These are phyloP conservation scores for Soucietia sequanensis DNA, from an alignment of 805 yeast genomes.

Conservation along the genomic window DNA sequence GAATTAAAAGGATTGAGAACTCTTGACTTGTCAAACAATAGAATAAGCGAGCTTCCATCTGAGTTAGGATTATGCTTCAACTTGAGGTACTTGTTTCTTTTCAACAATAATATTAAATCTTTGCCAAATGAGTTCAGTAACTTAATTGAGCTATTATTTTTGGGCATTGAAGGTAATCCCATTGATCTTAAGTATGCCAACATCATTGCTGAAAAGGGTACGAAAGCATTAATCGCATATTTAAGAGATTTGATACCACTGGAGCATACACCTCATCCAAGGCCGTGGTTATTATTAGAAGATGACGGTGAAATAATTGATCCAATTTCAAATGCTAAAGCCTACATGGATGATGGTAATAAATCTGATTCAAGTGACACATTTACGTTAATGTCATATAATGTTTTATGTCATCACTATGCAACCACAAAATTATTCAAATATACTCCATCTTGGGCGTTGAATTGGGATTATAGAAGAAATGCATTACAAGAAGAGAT, in stretches of 20 bases:
- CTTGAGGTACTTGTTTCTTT: constrained; percentile 77
- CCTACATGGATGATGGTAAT: constrained; percentile 27
- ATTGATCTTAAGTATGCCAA: constrained; percentile 63
- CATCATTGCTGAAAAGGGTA: constrained; percentile 76
- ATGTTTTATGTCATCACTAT: constrained; percentile 92
- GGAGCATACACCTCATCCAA: constrained; percentile 61
- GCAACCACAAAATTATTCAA: constrained; percentile 91
- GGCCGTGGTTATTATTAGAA: constrained; percentile 80
- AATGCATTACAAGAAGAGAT: constrained; percentile 75
- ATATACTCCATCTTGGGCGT: constrained; percentile 97
- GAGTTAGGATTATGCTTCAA: constrained; percentile 83
- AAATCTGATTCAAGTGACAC: constrained; percentile 30
- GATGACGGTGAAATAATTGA: constrained; percentile 67
- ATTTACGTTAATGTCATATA: constrained; percentile 83
- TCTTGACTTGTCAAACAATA: constrained; percentile 80
- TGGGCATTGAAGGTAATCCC: constrained; percentile 94
- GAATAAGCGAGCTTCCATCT: constrained; percentile 67
- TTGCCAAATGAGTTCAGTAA: constrained; percentile 87
- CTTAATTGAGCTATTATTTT: constrained; percentile 75
- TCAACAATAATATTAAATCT: constrained; percentile 76
- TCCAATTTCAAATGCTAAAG: constrained; percentile 28
- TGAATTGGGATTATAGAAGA: constrained; percentile 88
- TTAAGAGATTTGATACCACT: constrained; percentile 82
- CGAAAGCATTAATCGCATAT: constrained; percentile 75
- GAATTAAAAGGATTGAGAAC: constrained; percentile 72